phyloP scores from a whole-genome alignment of 108 stramenopile genomes.

The Cyclotella baltica region DNA sequence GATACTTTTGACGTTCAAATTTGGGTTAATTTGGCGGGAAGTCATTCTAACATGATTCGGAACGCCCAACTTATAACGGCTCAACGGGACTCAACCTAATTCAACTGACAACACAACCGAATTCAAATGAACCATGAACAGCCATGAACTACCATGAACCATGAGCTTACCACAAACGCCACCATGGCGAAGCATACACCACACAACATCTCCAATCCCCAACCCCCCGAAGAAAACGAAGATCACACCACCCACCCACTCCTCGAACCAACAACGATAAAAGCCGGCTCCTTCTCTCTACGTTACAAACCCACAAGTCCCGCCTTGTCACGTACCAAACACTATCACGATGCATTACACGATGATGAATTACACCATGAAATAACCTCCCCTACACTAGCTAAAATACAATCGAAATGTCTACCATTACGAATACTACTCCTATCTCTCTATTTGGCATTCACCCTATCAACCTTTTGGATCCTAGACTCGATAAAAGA shows the following conservation, averaged over 20 bases:
- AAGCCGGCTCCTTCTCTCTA: conserved; percentile 39
- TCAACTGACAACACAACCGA: too few relatives aligned
- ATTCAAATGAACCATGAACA: too few relatives aligned
- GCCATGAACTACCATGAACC: too few relatives aligned
- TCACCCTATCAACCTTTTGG: conserved; percentile 73
- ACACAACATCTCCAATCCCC: not conserved
- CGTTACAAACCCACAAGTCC: conserved; percentile 20
- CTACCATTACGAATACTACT: conserved; percentile 40
- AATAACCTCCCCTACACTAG: not conserved
- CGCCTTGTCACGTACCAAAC: not conserved
- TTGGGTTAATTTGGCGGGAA: too few relatives aligned
- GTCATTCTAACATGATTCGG: too few relatives aligned
- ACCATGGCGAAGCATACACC: too few relatives aligned
- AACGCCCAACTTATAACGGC: too few relatives aligned
- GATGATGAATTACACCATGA: not conserved
- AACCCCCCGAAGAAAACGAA: conserved; percentile 5
- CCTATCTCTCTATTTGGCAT: conserved; percentile 42
- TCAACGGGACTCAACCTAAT: too few relatives aligned
- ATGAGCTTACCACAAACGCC: too few relatives aligned
- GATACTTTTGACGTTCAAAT: too few relatives aligned
- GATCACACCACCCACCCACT: conserved; percentile 13
- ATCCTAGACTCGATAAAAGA: conserved; percentile 94
- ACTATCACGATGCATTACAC: not conserved
- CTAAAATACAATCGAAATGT: conserved; percentile 9
- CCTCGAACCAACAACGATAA: conserved; percentile 26